Evolutionary conservation across 768 basidiomycete genomes (phyloP), one percentile per base, ranked within the genome.

Genomic region (Calocera cornea): DNA sequence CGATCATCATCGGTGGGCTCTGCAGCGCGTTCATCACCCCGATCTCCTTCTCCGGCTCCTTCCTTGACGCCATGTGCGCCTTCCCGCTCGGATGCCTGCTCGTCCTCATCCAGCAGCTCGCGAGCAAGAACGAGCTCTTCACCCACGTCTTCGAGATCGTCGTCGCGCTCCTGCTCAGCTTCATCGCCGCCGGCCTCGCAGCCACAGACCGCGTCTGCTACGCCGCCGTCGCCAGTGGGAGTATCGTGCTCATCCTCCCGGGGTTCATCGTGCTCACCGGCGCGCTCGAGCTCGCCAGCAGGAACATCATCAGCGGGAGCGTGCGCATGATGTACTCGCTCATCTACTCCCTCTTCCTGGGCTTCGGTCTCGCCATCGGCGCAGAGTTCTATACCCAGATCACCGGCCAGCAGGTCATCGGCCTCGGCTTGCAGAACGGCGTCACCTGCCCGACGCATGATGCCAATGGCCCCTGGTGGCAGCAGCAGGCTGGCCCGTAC

Each of bases 121-220:
- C 87, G 16, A 83, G 84, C 7, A 82, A 85, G 69, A 89, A 91
- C 72, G 88, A 92, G 73, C 76, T 94, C 17, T 91, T 90, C 72
- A 84, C 83, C 5, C 89, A 89, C 67, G 84, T 93, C 34, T 92
- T 90, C 68, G 90, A 90, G 71, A 90, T 93, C 69, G 89, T 87
- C 14, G 83, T 92, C 64, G 87, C 92, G 2, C 87, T 86, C 1
- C 77, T 92, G 29, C 82, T 89, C 75, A 89, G 89, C 66, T 93
- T 94, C 76, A 67, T 91, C 47, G 81, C 90, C 8, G 90, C 88
- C 33, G 89, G 86, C 1, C 77, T 93, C 47, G 86, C 88, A 0
- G 80, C 84, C 16, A 84, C 87, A 0, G 76, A 80, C n/a, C 76
- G 80, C 34, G 85, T 94, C 69, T 94, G 91, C 76, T 93, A 90